Percentiles rank a stretch among this genome's conserved stretches.
phyloP scores from a whole-genome alignment of 1,139 yeast genomes.

The Geotrichum aggregatum region DNA sequence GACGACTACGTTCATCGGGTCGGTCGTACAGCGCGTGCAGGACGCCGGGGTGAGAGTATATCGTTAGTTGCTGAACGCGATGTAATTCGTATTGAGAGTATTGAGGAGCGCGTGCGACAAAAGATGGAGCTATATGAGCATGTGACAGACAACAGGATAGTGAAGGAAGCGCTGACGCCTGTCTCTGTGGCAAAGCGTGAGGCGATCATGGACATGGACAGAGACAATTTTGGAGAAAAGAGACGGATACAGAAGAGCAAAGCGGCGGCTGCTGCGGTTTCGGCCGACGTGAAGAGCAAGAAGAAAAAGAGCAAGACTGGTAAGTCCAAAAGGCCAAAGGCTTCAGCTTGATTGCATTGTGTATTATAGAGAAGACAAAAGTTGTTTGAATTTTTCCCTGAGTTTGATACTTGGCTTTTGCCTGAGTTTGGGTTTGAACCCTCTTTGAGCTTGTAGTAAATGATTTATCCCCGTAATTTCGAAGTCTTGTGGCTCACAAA shows the following conservation, averaged over 20 bases:
- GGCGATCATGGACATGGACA: slow-evolving; percentile 89
- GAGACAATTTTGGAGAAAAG: slow-evolving; percentile 78
- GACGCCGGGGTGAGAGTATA: slow-evolving; percentile 65
- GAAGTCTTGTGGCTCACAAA: too few relatives aligned
- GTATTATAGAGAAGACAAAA: too few relatives aligned
- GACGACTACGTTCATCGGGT: slow-evolving; percentile 96
- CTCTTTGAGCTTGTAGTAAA: too few relatives aligned
- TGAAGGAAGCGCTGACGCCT: slow-evolving; percentile 58
- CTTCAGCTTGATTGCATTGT: too few relatives aligned
- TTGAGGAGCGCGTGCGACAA: slow-evolving; percentile 76
- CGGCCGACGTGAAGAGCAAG: not conserved
- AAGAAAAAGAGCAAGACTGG: slow-evolving; percentile 5
- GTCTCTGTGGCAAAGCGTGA: slow-evolving; percentile 85
- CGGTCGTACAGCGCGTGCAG: slow-evolving; percentile 99
- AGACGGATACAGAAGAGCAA: slow-evolving; percentile 52
- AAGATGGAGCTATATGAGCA: slow-evolving; percentile 71
- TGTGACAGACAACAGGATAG: slow-evolving; percentile 70
- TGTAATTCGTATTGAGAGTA: slow-evolving; percentile 72
- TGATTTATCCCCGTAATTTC: too few relatives aligned
- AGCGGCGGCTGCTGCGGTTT: slow-evolving; percentile 8
- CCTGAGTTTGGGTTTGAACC: too few relatives aligned
- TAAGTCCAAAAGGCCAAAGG: not conserved
- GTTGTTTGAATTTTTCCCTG: too few relatives aligned
- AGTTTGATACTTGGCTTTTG: too few relatives aligned
- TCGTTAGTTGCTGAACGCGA: slow-evolving; percentile 84